These are phyloP conservation scores for Dunaliella primolecta DNA, from an alignment of 139 green algal genomes.

Conservation along the genomic window DNA sequence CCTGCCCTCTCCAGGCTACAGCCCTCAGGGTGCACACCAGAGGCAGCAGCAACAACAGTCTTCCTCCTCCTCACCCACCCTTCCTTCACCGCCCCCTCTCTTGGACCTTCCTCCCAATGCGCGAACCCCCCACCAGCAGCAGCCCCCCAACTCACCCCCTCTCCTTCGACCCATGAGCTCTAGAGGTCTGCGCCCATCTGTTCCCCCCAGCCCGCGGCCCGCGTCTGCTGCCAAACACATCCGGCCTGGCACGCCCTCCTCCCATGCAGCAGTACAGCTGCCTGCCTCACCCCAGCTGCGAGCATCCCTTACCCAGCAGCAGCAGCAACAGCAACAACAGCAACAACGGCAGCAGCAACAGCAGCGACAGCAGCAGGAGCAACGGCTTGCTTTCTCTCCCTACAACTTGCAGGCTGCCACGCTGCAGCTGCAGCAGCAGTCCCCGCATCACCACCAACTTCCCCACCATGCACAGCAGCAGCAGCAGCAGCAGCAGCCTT, in stretches of 20 bases:
- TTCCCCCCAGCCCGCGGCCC: background rate
- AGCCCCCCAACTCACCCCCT: background rate
- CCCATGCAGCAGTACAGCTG: background rate
- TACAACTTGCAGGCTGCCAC: background rate
- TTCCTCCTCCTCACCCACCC: background rate
- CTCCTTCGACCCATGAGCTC: background rate
- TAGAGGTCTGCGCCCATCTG: background rate
- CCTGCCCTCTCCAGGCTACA: background rate
- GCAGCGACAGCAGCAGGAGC: background rate
- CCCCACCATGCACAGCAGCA: too few species aligned
- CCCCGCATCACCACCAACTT: too few species aligned
- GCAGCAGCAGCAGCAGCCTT: too few species aligned
- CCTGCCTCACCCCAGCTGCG: too few species aligned
- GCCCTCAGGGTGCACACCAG: background rate
- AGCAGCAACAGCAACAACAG: too few species aligned
- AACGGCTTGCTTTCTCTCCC: background rate
- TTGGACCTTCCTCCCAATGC: background rate
- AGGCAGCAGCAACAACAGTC: background rate
- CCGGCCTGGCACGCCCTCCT: background rate
- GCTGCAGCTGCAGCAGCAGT: background rate
- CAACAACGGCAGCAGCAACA: too few species aligned
- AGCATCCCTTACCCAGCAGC: too few species aligned
- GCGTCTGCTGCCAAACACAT: background rate
- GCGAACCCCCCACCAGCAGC: background rate
- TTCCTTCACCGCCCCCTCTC: background rate